A percentile compares a stretch with the other conserved stretches of the same genome.
phyloP scores from a whole-genome alignment of 768 basidiomycete species.

The Phlebiopsis flavidoalba region DNA sequence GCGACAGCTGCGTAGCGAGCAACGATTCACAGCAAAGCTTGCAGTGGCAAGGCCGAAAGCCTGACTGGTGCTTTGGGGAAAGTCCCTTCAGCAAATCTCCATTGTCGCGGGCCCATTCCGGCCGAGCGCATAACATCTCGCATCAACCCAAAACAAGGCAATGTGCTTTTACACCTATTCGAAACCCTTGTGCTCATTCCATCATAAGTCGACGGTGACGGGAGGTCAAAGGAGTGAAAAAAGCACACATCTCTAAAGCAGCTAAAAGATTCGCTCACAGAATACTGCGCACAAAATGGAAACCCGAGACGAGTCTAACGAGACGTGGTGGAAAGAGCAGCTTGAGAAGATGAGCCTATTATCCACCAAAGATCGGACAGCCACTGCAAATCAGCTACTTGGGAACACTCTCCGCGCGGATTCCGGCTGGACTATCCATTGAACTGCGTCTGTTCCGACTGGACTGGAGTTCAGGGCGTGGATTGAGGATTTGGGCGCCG shows the following conservation, averaged over 20 bases:
- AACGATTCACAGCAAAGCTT: constrained; percentile 53
- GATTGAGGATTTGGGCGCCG: constrained; percentile 41
- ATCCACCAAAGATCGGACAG: constrained; percentile 26
- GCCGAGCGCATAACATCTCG: neutral
- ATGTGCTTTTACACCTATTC: neutral
- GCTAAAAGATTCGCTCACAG: constrained; percentile 39
- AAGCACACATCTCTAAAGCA: constrained; percentile 29
- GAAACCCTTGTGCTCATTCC: too few species aligned
- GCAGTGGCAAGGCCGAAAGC: constrained; percentile 55
- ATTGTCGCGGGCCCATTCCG: constrained; percentile 29
- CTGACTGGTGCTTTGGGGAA: constrained; percentile 60
- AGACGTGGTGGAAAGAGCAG: constrained; percentile 49
- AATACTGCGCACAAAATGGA: constrained; percentile 42
- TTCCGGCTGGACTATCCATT: constrained; percentile 38
- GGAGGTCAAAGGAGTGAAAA: constrained; percentile 16
- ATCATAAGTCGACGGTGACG: neutral
- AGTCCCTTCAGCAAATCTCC: constrained; percentile 43
- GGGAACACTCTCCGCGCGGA: constrained; percentile 38
- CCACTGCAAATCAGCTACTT: constrained; percentile 31
- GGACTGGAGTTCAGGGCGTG: constrained; percentile 47
- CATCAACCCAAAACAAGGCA: neutral
- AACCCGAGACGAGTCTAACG: constrained; percentile 33
- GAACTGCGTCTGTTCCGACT: constrained; percentile 51
- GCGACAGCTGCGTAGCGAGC: constrained; percentile 38
- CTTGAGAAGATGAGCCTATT: constrained; percentile 35